Conservation (phyloP, 2,329 filamentous ascomycete species). For the Helminthosporium solani region DNA sequence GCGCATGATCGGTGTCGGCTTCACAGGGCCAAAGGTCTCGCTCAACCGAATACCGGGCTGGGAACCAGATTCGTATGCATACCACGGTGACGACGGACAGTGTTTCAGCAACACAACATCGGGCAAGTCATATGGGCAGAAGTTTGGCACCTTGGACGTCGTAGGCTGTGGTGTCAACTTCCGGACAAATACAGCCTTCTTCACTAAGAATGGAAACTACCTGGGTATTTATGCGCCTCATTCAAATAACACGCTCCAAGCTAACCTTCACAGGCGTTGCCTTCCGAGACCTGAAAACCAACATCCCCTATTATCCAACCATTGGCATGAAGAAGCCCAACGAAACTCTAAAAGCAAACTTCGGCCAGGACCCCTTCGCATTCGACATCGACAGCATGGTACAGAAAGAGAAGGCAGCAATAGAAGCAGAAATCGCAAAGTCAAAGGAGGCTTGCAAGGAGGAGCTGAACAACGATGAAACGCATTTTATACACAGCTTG, state of each 20-base stretch:
- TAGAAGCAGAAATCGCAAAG: slow-evolving; percentile 34
- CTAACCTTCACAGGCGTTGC: slow-evolving; percentile 59
- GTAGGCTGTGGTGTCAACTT: slow-evolving; percentile 68
- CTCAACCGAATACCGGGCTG: slow-evolving; percentile 64
- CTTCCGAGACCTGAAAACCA: slow-evolving; percentile 64
- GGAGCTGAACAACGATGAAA: slow-evolving; percentile 60
- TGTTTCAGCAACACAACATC: slow-evolving; percentile 61
- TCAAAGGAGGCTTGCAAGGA: slow-evolving; percentile 19
- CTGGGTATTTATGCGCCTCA: slow-evolving; percentile 49
- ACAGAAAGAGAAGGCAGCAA: slow-evolving; percentile 36
- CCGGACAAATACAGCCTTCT: slow-evolving; percentile 61
- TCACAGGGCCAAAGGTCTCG: slow-evolving; percentile 60
- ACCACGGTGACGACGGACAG: slow-evolving; percentile 66
- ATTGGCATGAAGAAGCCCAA: slow-evolving; percentile 66
- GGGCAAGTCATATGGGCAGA: slow-evolving; percentile 60
- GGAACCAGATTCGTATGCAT: slow-evolving; percentile 66
- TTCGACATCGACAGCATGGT: slow-evolving; percentile 91
- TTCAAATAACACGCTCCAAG: background rate
- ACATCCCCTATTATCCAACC: slow-evolving; percentile 63
- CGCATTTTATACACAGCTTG: slow-evolving; percentile 76
- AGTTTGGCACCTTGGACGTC: slow-evolving; percentile 59
- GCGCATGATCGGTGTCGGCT: slow-evolving; percentile 58
- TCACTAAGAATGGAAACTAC: slow-evolving; percentile 64
- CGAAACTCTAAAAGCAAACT: slow-evolving; percentile 61
- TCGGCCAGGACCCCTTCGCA: slow-evolving; percentile 72